A percentile compares a stretch with the other conserved stretches of the same genome.
Conservation (phyloP, 306 rosid genomes). For the Trifolium subterraneum region DNA sequence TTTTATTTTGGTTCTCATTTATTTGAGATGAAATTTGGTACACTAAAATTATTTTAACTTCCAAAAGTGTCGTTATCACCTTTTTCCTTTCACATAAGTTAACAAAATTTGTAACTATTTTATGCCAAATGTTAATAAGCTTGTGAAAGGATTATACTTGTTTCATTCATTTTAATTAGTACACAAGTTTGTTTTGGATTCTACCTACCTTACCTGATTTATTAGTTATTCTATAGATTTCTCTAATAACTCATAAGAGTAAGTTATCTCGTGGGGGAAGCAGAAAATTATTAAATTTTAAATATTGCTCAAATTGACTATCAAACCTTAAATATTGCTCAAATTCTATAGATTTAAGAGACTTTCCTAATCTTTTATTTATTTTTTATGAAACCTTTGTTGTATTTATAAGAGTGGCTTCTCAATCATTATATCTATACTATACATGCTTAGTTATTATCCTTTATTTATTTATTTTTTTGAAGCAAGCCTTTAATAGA, state of each 20-base stretch:
- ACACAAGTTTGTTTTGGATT: not conserved
- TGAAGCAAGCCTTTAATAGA: too few relatives aligned
- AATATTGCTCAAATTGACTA: not conserved
- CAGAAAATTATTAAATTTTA: not conserved
- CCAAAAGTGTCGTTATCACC: not conserved
- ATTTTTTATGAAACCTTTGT: too few relatives aligned
- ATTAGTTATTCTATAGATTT: not conserved
- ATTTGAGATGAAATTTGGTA: not conserved
- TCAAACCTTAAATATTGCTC: not conserved
- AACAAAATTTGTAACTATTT: not conserved
- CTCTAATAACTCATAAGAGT: not conserved
- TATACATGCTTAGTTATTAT: too few relatives aligned
- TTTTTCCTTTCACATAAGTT: not conserved
- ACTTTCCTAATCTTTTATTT: not conserved
- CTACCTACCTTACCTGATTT: not conserved
- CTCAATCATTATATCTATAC: too few relatives aligned
- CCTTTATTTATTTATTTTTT: too few relatives aligned
- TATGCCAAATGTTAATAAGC: not conserved
- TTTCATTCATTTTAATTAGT: not conserved
- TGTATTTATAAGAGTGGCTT: too few relatives aligned
- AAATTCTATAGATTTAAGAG: not conserved
- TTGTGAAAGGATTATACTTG: not conserved
- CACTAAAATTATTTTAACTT: not conserved
- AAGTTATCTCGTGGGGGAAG: slow-evolving; percentile 7
- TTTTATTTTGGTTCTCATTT: not conserved